Conservation (phyloP, 2,329 filamentous ascomycete species). For the Epichloe festucae region DNA sequence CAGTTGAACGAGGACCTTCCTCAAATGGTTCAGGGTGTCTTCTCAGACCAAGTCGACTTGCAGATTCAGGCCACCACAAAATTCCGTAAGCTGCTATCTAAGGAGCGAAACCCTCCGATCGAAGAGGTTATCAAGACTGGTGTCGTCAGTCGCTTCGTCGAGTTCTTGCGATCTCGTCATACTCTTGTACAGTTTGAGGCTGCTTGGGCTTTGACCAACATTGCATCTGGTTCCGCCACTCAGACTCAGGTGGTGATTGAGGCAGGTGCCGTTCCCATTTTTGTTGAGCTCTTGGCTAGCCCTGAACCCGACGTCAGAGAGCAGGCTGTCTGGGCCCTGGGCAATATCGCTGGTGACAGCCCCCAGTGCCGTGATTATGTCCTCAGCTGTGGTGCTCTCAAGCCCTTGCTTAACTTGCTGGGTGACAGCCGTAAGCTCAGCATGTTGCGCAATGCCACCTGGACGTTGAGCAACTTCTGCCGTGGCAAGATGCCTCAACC, state of each 20-base stretch:
- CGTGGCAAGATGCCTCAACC: slow-evolving; percentile 98
- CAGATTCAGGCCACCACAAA: slow-evolving; percentile 97
- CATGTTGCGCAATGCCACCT: slow-evolving; percentile 97
- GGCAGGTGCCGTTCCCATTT: slow-evolving; percentile 94
- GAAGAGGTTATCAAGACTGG: slow-evolving; percentile 99
- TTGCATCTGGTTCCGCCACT: slow-evolving; percentile 89
- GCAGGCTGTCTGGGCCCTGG: slow-evolving; percentile 95
- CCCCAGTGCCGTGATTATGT: slow-evolving; percentile 93
- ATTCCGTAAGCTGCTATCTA: slow-evolving; percentile 94
- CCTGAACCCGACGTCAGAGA: slow-evolving; percentile 96
- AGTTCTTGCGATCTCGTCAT: slow-evolving; percentile 94
- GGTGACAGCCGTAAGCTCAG: slow-evolving; percentile 97
- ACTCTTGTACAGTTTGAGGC: slow-evolving; percentile 98
- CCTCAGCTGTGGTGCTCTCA: slow-evolving; percentile 77
- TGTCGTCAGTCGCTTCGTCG: slow-evolving; percentile 92
- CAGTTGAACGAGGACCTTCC: slow-evolving; percentile 96
- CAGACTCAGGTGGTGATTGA: slow-evolving; percentile 99
- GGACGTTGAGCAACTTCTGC: slow-evolving; percentile 99
- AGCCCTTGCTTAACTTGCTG: slow-evolving; percentile 76
- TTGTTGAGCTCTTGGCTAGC: slow-evolving; percentile 89
- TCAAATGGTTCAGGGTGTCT: slow-evolving; percentile 94
- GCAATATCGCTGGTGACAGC: slow-evolving; percentile 99
- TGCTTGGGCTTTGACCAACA: slow-evolving; percentile 98
- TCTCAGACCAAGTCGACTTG: slow-evolving; percentile 95
- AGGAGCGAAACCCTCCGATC: slow-evolving; percentile 97